Percentiles rank a stretch among this genome's conserved stretches.
Evolutionary conservation across 75 land plant species (phyloP).

Genomic region (Pinus albicaulis): DNA sequence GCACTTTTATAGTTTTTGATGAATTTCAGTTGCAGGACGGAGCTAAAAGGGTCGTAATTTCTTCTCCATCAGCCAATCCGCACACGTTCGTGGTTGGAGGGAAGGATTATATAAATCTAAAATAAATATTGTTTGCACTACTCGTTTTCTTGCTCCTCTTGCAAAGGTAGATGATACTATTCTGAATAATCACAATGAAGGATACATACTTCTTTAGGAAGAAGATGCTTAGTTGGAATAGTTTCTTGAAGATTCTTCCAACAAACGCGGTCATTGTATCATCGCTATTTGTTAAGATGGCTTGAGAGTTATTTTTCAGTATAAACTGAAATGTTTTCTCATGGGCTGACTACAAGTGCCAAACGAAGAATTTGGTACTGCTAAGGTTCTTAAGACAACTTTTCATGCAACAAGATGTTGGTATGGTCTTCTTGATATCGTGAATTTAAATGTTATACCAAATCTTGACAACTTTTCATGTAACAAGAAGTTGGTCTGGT

Average conservation of each 20-base stretch:
- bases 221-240: neutral
- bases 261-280: neutral
- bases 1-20: neutral
- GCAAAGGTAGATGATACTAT: slow-evolving; percentile 62
- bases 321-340: neutral
- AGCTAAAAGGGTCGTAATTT: slow-evolving; percentile 96
- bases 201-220: neutral
- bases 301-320: neutral
- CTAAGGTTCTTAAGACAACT: slow-evolving; percentile 50
- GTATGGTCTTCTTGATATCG: neutral
- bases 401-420: slow-evolving; percentile 43
- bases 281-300: neutral
- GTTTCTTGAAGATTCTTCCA: neutral
- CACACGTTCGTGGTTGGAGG: slow-evolving; percentile 98
- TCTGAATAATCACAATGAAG: neutral
- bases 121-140: slow-evolving; percentile 91
- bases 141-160: slow-evolving; percentile 96
- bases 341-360: slow-evolving; percentile 19
- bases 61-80: slow-evolving; percentile 97
- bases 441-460: neutral
- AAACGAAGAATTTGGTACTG: slow-evolving; percentile 42
- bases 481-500: no score
- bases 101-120: slow-evolving; percentile 69
- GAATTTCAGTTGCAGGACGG: slow-evolving; percentile 57
- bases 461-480: slow-evolving; percentile 47